These are phyloP conservation scores for Erysimum pusillum DNA, from an alignment of 441 rosid species.

Conservation along the genomic window DNA sequence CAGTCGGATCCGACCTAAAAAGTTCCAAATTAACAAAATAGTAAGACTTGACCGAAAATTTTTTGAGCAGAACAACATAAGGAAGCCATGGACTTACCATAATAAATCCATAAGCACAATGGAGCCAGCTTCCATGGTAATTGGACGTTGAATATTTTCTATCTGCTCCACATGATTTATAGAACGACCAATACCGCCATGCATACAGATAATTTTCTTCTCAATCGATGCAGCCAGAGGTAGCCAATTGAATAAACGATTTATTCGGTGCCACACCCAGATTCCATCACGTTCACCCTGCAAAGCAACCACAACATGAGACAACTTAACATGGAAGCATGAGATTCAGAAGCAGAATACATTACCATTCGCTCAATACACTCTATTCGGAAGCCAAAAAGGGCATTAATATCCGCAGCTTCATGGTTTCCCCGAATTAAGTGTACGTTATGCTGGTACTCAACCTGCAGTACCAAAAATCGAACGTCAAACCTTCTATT, in stretches of 20 bases:
- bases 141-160: conserved; percentile 95
- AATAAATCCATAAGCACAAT: conserved; percentile 98
- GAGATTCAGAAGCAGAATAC: conserved; percentile 20
- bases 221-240: conserved; percentile 97
- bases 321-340: conserved; percentile 17
- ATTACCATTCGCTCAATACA: conserved; percentile 99
- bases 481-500: conserved; percentile 42
- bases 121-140: conserved; percentile 99
- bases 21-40: conserved; percentile 29
- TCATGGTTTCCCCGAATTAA: conserved; percentile 99
- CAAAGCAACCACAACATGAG: conserved; percentile 46
- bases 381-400: conserved; percentile 98
- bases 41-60: conserved; percentile 16
- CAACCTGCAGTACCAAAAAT: conserved; percentile 70
- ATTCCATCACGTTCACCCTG: conserved; percentile 99
- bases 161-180: conserved; percentile 98
- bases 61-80: conserved; percentile 15
- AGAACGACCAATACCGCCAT: conserved; percentile 99
- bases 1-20: conserved; percentile 97
- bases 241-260: conserved; percentile 98
- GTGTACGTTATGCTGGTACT: conserved; percentile 92
- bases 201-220: conserved; percentile 99
- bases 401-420: conserved; percentile 99
- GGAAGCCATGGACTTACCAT: conserved; percentile 67
- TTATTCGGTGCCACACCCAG: conserved; percentile 99